Percentiles rank a stretch among this genome's conserved stretches.
Evolutionary conservation across 2,329 filamentous ascomycete genomes (phyloP).

Genomic region (Aspergillus pseudoterreus): DNA sequence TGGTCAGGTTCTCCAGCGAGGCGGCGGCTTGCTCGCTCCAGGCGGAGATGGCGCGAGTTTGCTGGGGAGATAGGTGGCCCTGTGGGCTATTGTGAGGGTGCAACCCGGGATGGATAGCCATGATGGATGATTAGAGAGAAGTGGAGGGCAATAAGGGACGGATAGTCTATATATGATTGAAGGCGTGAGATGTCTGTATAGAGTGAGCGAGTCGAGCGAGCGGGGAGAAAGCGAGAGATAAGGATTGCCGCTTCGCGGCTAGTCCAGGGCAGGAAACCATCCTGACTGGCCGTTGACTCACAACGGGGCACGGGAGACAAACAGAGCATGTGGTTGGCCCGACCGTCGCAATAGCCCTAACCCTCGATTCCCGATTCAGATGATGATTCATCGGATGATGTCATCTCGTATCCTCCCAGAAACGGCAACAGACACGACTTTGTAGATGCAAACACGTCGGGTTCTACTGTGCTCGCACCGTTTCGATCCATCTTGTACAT

Average conservation of each 20-base stretch:
- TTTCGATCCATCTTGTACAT: too few species aligned
- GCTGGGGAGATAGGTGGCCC: constrained; percentile 31
- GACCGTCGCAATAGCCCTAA: too few species aligned
- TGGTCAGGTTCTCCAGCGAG: constrained; percentile 33
- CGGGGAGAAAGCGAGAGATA: background rate
- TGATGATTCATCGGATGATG: too few species aligned
- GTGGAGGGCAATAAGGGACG: background rate
- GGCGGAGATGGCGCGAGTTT: constrained; percentile 59
- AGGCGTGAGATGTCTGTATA: background rate
- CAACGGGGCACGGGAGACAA: constrained; percentile 5
- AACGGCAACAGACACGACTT: too few species aligned
- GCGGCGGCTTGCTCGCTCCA: constrained; percentile 56
- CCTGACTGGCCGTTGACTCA: constrained; percentile 1
- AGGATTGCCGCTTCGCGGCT: constrained; percentile 1
- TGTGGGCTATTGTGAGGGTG: constrained; percentile 20
- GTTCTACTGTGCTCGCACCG: too few species aligned
- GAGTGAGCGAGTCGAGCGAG: background rate
- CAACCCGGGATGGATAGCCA: constrained; percentile 43
- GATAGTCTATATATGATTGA: background rate
- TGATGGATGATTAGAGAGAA: constrained; percentile 11
- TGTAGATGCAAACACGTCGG: too few species aligned
- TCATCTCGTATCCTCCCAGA: too few species aligned
- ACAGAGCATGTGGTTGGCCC: too few species aligned
- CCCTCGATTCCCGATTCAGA: too few species aligned
- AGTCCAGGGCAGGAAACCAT: background rate